These are phyloP conservation scores for Leucosporidium scottii DNA, from an alignment of 768 basidiomycete species.

Conservation along the genomic window DNA sequence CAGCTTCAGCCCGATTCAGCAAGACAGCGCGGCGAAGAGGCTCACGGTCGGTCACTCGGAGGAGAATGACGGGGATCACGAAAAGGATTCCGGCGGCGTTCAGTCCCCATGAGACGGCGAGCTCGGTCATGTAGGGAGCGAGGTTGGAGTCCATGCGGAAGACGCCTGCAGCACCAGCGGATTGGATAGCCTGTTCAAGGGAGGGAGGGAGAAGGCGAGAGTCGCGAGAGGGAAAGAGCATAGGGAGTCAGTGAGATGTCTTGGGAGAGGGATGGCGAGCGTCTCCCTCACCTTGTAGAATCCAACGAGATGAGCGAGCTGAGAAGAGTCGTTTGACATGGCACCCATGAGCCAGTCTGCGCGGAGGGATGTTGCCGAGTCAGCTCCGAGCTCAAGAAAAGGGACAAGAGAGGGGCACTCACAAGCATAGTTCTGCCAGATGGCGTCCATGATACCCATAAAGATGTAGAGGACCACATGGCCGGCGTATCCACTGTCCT, in stretches of 20 bases:
- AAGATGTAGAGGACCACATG: conserved; percentile 50
- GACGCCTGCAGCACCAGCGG: conserved; percentile 33
- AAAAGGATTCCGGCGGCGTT: conserved; percentile 11
- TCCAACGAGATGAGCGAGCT: conserved; percentile 71
- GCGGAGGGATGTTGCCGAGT: neutral
- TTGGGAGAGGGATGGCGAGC: no score
- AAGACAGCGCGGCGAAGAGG: no score
- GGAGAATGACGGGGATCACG: conserved; percentile 15
- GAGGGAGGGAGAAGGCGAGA: neutral
- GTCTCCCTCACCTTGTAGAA: conserved; percentile 43
- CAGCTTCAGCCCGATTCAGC: no score
- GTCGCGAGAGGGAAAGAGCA: neutral
- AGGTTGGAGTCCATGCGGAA: conserved; percentile 26
- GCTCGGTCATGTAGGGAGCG: conserved; percentile 13
- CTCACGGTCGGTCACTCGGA: conserved; percentile 19
- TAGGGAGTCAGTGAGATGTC: no score
- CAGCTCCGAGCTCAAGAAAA: no score
- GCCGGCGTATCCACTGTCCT: conserved; percentile 52
- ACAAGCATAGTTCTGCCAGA: conserved; percentile 60
- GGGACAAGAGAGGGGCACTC: neutral
- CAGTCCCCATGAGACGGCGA: conserved; percentile 20
- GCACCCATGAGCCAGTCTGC: conserved; percentile 48
- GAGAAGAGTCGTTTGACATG: conserved; percentile 73
- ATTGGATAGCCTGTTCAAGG: conserved; percentile 22
- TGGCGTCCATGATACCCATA: conserved; percentile 67